phyloP scores from a whole-genome alignment of 306 rosid species.

The Dalbergia cultrata region DNA sequence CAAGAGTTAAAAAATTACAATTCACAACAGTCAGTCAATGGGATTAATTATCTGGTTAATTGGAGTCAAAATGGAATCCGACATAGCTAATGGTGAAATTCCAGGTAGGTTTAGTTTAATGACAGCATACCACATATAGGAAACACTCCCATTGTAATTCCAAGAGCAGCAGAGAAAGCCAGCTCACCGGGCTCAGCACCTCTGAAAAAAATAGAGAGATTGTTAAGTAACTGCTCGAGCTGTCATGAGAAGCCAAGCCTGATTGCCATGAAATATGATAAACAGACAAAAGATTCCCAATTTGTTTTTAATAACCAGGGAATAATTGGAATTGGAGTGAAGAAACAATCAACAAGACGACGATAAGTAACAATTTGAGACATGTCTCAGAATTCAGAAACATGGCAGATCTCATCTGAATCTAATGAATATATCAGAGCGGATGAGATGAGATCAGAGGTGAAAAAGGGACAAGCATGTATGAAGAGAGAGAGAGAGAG shows the following conservation, averaged over 20 bases:
- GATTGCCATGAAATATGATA: not conserved
- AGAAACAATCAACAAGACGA: conserved; percentile 5
- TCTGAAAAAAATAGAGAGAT: conserved; percentile 53
- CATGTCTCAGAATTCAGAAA: conserved; percentile 9
- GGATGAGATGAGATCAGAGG: not conserved
- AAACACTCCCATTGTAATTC: conserved; percentile 86
- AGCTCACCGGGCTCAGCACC: conserved; percentile 89
- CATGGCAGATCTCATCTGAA: conserved; percentile 25
- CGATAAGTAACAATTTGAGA: not conserved
- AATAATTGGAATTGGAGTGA: conserved; percentile 25
- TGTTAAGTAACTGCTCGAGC: not conserved
- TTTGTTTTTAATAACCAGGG: not conserved
- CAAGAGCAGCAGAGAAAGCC: conserved; percentile 94
- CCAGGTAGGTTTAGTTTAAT: not conserved
- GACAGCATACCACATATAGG: conserved; percentile 79
- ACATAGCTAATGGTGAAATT: conserved; percentile 7
- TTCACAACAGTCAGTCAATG: conserved; percentile 23
- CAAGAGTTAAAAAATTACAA: not conserved
- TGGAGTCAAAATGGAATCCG: not conserved
- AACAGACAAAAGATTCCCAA: conserved; percentile 24
- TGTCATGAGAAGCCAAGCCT: conserved; percentile 23
- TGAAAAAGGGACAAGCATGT: not conserved
- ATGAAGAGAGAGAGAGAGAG: no score
- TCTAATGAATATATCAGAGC: not conserved
- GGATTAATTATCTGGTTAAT: conserved; percentile 4